Evolutionary conservation across 1,284 basidiomycete genomes (phyloP), one percentile per base, ranked within the genome.

Genomic region (Lentinula novae-zelandiae): DNA sequence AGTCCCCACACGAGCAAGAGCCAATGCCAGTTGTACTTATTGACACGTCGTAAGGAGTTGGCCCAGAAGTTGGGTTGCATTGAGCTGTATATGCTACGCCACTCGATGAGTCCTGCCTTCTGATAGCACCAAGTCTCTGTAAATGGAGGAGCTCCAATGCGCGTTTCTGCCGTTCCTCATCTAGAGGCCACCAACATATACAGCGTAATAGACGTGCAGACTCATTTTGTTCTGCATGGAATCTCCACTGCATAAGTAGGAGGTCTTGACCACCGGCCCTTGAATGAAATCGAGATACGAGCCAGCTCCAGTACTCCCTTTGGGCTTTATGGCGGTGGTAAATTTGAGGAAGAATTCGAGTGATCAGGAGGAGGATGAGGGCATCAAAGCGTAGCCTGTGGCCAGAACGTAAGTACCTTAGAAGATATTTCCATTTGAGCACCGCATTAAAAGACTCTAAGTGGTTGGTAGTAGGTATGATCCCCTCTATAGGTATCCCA

Each of bases 391-490:
- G 66, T 8, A 75, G 67, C 0, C 71, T 64, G 9, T 61, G 61
- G 1, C 74, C 70, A 10, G 64, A 67, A 34, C 67, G 68, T 46
- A 72, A 69, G 65, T 65, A 70, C 20, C 64, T 62, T 0, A 46
- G 64, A 2, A 76, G 36, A 54, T 75, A 64, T 42, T 69, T 72
- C 9, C 63, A 46, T 63, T 78, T 77, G 2, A 78, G 63, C 3
- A 71, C 58, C 6, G 69, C 65, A 55, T 78, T 78, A 64, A 78
- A 76, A 0, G 74, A 71, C 59, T 78, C 75, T 0, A 78, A 70
- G 27, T 27, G 27, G 27, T 27, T 78, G 36, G 75, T 78, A 1
- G 76, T 78, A 0, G 73, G 67, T 20, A 76, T 55, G 6, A 77
- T 67, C 9, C 64, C 66, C 2, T 73, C 69, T 15, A 75, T 52